Evolutionary conservation across 1,139 yeast species (phyloP), one percentile per base, ranked within the genome.

Genomic region (Candida buenavistaensis): DNA sequence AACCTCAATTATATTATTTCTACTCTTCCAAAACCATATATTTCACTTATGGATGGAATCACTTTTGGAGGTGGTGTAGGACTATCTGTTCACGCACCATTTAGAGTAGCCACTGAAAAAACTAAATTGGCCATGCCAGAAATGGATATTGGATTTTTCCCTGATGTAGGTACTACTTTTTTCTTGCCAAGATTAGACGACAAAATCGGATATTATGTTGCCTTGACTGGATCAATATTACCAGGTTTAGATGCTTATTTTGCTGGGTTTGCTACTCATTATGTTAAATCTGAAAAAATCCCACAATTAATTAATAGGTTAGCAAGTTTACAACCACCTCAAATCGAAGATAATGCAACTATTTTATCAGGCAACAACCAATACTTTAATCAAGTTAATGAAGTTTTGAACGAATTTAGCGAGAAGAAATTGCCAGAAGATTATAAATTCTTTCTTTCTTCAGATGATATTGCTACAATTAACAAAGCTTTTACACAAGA

Each of bases 41-140:
- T 92, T 13, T 72, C 96, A 1, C 55, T 89, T 29, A 83, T 86
- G 81, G 83, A 92, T 54, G 97, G 97, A 20, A 88, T 92, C 51
- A 88, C 94, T 24, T 88, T 92, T 96, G 98, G 98, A 38, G 98
- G 98, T 36, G 98, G 98, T 49, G 96, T 88, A 28, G 98, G 98
- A 3, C 68, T 92, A 37, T 74, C 92, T 0, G 82, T 87, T 28
- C 97, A 94, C 60, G 85, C 90, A n/a, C 95, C 97, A 3, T 90
- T 90, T 70, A 78, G 98, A 55, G 70, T 92, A 32, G 95, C 94
- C 9, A 87, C 96, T 24, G 97, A 92, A 52, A 76, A 77, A 52
- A 90, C 97, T 13, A 75, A 82, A 54, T 77, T 90, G 63, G 96
- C 97, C 41, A 94, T 92, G 98, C 98, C 98, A 5, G 98, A 92